These are phyloP conservation scores for Echites panduratus DNA, from an alignment of 257 asterid genomes.

Conservation along the genomic window DNA sequence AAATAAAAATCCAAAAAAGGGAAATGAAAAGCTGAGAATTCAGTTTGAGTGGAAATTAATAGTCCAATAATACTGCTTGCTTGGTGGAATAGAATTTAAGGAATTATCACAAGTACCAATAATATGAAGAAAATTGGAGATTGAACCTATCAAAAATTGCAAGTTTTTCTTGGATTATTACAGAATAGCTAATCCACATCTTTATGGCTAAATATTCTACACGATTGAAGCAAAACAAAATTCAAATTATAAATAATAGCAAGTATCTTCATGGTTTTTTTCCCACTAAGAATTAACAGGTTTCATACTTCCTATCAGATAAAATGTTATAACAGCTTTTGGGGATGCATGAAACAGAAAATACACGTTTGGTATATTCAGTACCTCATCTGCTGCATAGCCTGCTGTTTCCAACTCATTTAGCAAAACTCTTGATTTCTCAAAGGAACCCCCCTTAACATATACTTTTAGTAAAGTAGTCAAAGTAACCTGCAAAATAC, in stretches of 20 bases:
- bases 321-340: neutral
- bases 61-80: slow-evolving; percentile 6
- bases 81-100: neutral
- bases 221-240: neutral
- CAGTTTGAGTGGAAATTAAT: neutral
- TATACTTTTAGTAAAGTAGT: slow-evolving; percentile 87
- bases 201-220: neutral
- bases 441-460: slow-evolving; percentile 75
- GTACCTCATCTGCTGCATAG: slow-evolving; percentile 88
- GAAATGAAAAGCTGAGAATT: neutral
- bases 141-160: neutral
- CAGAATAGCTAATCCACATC: neutral
- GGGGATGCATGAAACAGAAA: slow-evolving; percentile 10
- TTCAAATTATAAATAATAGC: neutral
- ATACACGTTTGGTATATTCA: neutral
- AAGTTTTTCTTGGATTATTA: neutral
- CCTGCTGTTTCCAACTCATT: slow-evolving; percentile 71
- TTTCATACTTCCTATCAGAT: neutral
- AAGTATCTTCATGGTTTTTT: neutral
- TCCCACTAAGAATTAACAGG: neutral
- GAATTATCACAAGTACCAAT: neutral
- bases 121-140: neutral
- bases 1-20: neutral
- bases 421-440: slow-evolving; percentile 73
- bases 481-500: slow-evolving; percentile 58